Base-by-base conservation (phyloP, 2,329 filamentous ascomycete species). In the Thielaviopsis populi region DNA sequence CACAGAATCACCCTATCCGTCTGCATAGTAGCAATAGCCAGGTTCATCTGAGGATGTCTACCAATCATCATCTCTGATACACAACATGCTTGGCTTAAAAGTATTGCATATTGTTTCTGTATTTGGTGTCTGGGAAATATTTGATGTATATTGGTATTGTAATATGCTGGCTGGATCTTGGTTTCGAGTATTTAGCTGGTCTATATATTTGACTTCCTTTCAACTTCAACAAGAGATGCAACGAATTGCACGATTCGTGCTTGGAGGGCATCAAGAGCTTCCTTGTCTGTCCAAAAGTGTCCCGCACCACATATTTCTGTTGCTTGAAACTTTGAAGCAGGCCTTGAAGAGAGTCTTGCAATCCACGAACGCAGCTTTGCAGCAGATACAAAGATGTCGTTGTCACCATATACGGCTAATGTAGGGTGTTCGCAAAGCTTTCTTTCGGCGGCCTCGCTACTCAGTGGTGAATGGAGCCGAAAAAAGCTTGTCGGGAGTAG, bases 321-420 rank as follows among this genome's bases (percentile, higher is more conserved):
- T 15, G 73, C 74, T 4, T 69, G 70, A 65, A 85, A 84, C 60
- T 67, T 69, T 19, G 80, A 82, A 1, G 71, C 73, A 0, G 73
- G 70, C 46, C 68, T 69, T 13, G 72, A 71, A 19, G 73, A 72
- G 54, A 91, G 73, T 66, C 76, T 78, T 48, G 75, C 74, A 10
- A 77, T 77, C 91, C 91, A 96, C 0, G 77, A 74, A 11, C 81
- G 79, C 68, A 91, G 76, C 72, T 83, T 88, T 65, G 78, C 80
- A 2, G 76, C 77, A 0, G 84, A 81, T 1, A 88, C 85, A 68
- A 96, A 95, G 0, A 79, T 74, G 72, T 97, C 91, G 3, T 80
- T 77, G 61, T 86, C 83, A 1, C 91, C 92, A 70, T 85, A 95
- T 0, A 95, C 73, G 0, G 83, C 84, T 41, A 96, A 72, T 0